Evolutionary conservation across 306 rosid genomes (phyloP).

Genomic region (Prunus davidiana): DNA sequence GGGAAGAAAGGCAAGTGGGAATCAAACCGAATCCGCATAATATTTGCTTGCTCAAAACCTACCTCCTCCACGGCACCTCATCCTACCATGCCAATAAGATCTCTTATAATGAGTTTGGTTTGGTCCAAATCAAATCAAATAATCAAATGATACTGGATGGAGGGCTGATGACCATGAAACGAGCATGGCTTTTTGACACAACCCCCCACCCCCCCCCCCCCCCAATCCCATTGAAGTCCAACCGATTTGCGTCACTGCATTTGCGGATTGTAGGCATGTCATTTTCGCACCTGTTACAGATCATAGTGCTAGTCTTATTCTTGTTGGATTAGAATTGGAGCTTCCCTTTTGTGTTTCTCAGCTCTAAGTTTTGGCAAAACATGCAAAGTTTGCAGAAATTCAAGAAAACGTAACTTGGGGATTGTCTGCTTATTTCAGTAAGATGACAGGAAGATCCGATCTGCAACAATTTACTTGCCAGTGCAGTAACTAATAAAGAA

Average conservation of each 20-base stretch:
- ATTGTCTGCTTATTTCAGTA: background rate
- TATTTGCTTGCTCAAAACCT: background rate
- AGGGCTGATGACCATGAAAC: background rate
- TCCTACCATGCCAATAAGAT: no score
- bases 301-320: background rate
- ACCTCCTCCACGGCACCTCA: no score
- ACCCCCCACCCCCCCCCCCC: no score
- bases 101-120: background rate
- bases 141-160: background rate
- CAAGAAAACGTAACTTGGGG: background rate
- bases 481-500: no score
- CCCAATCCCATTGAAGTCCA: background rate
- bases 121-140: background rate
- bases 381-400: background rate
- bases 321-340: background rate
- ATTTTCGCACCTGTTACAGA: background rate
- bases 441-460: background rate
- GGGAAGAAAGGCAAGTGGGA: background rate
- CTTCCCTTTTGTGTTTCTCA: background rate
- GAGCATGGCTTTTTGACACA: background rate
- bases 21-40: conserved; percentile 11
- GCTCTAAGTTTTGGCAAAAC: background rate
- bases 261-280: background rate
- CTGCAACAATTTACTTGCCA: background rate
- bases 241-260: background rate